These are phyloP conservation scores for Leishmania braziliensis DNA, from an alignment of 208 protist species.

Conservation along the genomic window DNA sequence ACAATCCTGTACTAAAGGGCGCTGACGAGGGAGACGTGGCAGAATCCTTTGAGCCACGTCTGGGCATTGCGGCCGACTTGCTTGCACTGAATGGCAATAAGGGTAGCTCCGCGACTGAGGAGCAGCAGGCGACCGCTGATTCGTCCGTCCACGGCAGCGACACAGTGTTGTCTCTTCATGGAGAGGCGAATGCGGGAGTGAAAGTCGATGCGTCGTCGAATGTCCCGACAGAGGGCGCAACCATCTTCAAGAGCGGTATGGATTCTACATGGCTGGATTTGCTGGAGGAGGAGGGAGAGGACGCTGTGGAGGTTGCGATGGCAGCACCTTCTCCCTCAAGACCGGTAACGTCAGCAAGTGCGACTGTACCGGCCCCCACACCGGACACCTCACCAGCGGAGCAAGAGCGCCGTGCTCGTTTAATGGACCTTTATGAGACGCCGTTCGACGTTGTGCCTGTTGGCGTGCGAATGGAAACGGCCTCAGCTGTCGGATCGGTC, in stretches of 20 bases:
- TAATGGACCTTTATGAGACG: conserved; percentile 79
- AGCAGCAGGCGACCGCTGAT: neutral
- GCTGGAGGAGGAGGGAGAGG: conserved; percentile 34
- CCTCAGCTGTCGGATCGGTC: conserved; percentile 53
- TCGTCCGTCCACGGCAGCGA: neutral
- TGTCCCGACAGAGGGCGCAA: neutral
- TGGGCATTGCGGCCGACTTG: conserved; percentile 2
- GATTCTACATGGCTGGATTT: conserved; percentile 56
- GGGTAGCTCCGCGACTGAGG: neutral
- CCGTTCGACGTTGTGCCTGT: conserved; percentile 73
- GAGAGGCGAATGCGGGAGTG: neutral
- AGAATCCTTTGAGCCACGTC: conserved; percentile 9
- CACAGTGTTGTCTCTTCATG: neutral
- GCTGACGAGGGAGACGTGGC: neutral
- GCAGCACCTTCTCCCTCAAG: neutral
- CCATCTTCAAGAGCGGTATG: neutral
- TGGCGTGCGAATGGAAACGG: conserved; percentile 63
- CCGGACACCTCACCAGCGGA: neutral
- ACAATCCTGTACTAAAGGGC: conserved; percentile 49
- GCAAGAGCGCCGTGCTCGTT: conserved; percentile 14
- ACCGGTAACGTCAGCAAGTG: neutral
- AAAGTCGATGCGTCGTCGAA: neutral
- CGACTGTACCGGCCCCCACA: neutral
- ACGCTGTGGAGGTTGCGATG: neutral
- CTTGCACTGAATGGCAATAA: neutral